Base-by-base conservation (phyloP, 192 early-diverging fungal genomes). In the Oehlia diaphana region DNA sequence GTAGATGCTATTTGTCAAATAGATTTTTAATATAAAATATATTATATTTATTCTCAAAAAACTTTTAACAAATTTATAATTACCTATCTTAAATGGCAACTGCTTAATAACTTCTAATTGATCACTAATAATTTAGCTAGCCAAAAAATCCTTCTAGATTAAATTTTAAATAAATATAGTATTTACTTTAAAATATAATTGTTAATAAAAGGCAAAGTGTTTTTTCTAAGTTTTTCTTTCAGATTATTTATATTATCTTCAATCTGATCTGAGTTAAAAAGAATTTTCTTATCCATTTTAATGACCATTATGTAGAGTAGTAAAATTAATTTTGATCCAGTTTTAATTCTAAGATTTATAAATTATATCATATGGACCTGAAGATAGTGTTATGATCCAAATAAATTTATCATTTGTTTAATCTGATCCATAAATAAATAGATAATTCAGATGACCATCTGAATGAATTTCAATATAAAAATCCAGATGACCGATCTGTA, bases 71-170 rank as follows among this genome's bases (percentile, higher is more conserved):
- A 39, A 39, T 39, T 5, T 70, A 71, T 71, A 19, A 3, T 7
- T 19, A 71, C 21, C 6, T 47, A 47, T 6, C 44, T 16, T 71
- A 72, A 42, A 50, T 23, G 35, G 21, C 28, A 72, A 72, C 13
- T 50, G n/a, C n/a, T 72, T 9, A 9, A 72, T 9, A 50, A 72
- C 14, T 9, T 23, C 39, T 35, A 0, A 19, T 19, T 39, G 14
- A 72, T 72, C 44, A 2, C 70, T 72, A 72, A 72, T 72, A 31
- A 72, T 19, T 72, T n/a, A 13, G 44, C 39, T 42, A n/a, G 70
- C 26, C 19, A 72, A 49, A 23, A 21, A 44, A 72, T 72, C 23
- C 44, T 72, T 44, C 39, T n/a, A n/a, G 19, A 44, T 72, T 72
- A 72, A 72, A 16, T 2, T 31, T 72, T 72, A 26, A 72, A 72